Percentiles rank a stretch among this genome's conserved stretches.
Evolutionary conservation across 306 rosid genomes (phyloP).

Genomic region (Mucuna pruriens): DNA sequence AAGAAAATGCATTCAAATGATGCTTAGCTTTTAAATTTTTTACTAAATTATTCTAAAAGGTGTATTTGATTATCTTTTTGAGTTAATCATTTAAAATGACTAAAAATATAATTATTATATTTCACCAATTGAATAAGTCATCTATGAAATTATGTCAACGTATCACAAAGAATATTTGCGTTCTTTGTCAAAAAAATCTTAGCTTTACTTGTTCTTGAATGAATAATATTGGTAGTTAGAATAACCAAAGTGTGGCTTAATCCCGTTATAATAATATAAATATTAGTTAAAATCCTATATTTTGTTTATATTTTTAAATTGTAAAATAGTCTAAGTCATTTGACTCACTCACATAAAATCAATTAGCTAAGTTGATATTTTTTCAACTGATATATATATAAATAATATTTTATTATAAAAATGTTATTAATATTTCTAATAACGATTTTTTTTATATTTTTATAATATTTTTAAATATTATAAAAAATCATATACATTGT

Average conservation of each 20-base stretch:
- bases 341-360: neutral
- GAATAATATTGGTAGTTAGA: neutral
- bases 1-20: no score
- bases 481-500: no score
- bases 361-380: neutral
- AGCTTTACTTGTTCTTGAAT: neutral
- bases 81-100: neutral
- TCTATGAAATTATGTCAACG: no score
- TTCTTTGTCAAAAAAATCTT: no score
- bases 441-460: no score
- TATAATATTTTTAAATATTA: no score
- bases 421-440: no score
- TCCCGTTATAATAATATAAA: neutral
- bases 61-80: neutral
- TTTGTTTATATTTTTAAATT: neutral
- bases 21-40: neutral
- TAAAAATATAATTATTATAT: no score
- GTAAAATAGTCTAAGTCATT: neutral
- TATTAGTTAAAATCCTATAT: no score
- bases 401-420: no score
- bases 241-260: neutral
- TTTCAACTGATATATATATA: neutral
- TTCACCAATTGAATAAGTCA: no score
- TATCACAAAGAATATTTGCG: no score
- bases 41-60: neutral